Percentiles rank a stretch among this genome's conserved stretches.
Evolutionary conservation across 768 basidiomycete species (phyloP).

Genomic region (Russula olivacea): DNA sequence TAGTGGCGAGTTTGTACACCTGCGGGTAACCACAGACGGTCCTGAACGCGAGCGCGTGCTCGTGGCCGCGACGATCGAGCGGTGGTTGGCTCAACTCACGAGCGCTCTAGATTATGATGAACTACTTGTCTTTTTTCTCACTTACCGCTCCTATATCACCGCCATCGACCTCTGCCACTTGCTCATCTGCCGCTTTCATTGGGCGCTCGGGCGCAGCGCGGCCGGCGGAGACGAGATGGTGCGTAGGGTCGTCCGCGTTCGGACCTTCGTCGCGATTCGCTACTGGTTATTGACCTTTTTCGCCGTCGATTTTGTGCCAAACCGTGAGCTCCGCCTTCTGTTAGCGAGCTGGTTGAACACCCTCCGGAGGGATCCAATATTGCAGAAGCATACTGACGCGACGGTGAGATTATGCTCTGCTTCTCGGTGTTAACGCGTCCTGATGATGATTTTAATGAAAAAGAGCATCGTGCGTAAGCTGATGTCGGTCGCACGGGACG

Average conservation of each 20-base stretch:
- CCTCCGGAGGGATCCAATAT: constrained; percentile 62
- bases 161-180: constrained; percentile 76
- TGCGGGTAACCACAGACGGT: constrained; percentile 27
- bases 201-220: constrained; percentile 58
- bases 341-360: constrained; percentile 79
- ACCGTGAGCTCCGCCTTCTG: constrained; percentile 65
- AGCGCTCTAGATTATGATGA: constrained; percentile 83
- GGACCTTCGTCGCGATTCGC: constrained; percentile 85
- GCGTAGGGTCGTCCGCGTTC: constrained; percentile 72
- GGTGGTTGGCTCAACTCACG: constrained; percentile 89
- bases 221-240: constrained; percentile 61
- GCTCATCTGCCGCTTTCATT: constrained; percentile 83
- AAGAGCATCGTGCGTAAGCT: constrained; percentile 78
- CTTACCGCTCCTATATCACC: constrained; percentile 80
- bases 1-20: constrained; percentile 19
- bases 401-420: constrained; percentile 44
- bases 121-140: constrained; percentile 85
- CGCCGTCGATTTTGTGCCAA: constrained; percentile 78
- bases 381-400: constrained; percentile 62
- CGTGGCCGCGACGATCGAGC: constrained; percentile 88
- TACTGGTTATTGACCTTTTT: constrained; percentile 93
- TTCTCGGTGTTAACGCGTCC: constrained; percentile 12
- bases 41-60: constrained; percentile 45
- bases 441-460: constrained; percentile 12
- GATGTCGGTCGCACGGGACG: constrained; percentile 77